phyloP scores from a whole-genome alignment of 1,284 basidiomycete genomes.

The Puccinia horiana region DNA sequence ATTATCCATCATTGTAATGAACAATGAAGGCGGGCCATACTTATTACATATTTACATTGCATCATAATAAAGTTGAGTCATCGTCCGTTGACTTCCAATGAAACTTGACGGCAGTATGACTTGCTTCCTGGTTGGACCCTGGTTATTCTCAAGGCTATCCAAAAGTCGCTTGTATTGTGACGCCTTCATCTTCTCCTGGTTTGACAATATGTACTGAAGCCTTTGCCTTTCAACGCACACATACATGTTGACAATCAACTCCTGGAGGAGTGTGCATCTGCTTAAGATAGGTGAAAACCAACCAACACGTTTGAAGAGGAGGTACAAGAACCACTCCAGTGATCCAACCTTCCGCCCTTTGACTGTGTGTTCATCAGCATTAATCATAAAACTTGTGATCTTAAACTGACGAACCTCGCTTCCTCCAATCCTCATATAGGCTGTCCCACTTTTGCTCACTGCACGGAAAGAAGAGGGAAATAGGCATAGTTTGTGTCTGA shows the following conservation, averaged over 20 bases:
- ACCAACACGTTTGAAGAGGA: not conserved
- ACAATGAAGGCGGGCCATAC: too few relatives aligned
- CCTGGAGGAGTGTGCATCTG: not conserved
- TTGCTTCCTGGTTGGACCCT: constrained; percentile 28
- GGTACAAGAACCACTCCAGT: constrained; percentile 11
- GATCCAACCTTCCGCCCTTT: not conserved
- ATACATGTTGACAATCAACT: constrained; percentile 11
- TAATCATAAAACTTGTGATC: too few relatives aligned
- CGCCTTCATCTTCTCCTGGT: constrained; percentile 3
- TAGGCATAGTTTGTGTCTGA: not conserved
- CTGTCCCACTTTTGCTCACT: not conserved
- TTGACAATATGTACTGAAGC: not conserved
- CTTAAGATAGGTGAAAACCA: not conserved
- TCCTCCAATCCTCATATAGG: not conserved
- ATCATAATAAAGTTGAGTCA: constrained; percentile 59
- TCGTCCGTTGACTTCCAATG: constrained; percentile 58
- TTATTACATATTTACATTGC: constrained; percentile 58
- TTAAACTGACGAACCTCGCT: too few relatives aligned
- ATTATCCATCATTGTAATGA: too few relatives aligned
- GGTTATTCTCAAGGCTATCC: not conserved
- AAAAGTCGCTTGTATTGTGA: not conserved
- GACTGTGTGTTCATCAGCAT: too few relatives aligned
- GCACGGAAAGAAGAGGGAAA: not conserved
- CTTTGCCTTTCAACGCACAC: not conserved
- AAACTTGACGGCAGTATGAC: constrained; percentile 60